Evolutionary conservation across 2,329 filamentous ascomycete species (phyloP), one percentile per base, ranked within the genome.

Genomic region (Pleomassaria siparia): DNA sequence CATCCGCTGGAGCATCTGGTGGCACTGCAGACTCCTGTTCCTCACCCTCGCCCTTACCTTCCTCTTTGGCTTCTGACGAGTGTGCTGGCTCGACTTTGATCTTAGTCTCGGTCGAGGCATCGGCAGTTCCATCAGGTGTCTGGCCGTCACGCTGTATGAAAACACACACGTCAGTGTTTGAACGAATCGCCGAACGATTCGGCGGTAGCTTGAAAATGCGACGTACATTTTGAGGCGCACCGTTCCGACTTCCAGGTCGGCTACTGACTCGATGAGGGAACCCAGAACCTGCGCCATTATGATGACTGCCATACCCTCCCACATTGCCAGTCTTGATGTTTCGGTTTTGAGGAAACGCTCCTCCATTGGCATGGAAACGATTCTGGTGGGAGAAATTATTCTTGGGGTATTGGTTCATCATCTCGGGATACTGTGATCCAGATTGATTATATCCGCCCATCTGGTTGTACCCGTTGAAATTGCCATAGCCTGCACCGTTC

Each of bases 311-410:
- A 59, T 60, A 50, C 49, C 63, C 60, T 55, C 64, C 70, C 40
- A 71, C 66, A 48, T 67, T 69, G 57, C 74, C 74, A 65, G 70
- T 70, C 62, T 71, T 72, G 53, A 61, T 65, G 51, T 66, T 67
- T 57, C 58, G 60, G 41, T 56, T 57, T 51, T 67, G 64, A 53
- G 72, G 64, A 58, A 70, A 67, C 61, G 69, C 54, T 61, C 85
- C 86, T 59, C 86, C 87, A 73, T 83, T 84, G 73, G 84, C 83
- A 77, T 83, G 85, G 77, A 87, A 90, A 77, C 90, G 87, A 85
- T 89, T 89, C 59, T 72, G 67, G 82, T 83, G 85, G 74, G 88
- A 76, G 68, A 76, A 80, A 70, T 82, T 80, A 78, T 81, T 79
- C 77, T 79, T 81, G 74, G 75, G 75, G 71, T 77, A 82, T 64